phyloP scores from a whole-genome alignment of 306 rosid genomes.

The Cicer chorassanicum region DNA sequence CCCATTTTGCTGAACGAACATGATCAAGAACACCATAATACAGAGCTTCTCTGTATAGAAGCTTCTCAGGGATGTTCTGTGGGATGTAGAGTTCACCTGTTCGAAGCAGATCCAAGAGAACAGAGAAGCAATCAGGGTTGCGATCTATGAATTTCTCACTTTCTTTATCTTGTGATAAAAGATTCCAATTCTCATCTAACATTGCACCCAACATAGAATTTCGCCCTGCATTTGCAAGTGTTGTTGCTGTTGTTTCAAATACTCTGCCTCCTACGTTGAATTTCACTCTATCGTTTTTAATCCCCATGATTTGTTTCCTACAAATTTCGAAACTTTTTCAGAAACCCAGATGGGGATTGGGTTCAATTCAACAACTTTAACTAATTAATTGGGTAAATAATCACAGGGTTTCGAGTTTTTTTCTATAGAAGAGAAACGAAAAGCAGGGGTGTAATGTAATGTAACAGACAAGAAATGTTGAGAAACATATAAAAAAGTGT shows the following conservation, averaged over 20 bases:
- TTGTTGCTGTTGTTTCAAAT: conserved; percentile 85
- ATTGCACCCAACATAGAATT: conserved; percentile 86
- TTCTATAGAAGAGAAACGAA: not conserved
- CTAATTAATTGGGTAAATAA: not conserved
- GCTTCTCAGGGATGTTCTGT: conserved; percentile 66
- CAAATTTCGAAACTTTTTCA: conserved; percentile 35
- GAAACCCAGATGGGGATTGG: conserved; percentile 49
- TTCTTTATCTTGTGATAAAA: conserved; percentile 32
- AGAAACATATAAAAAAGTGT: not conserved
- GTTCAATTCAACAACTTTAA: conserved; percentile 17
- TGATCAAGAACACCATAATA: conserved; percentile 78
- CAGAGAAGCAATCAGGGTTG: conserved; percentile 81
- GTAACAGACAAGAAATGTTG: conserved; percentile 6
- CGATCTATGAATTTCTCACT: conserved; percentile 83
- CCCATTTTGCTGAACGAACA: conserved; percentile 83
- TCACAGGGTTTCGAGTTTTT: conserved; percentile 1
- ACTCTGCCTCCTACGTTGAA: conserved; percentile 94
- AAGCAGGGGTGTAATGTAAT: conserved; percentile 21
- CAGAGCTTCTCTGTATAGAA: conserved; percentile 79
- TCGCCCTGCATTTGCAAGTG: conserved; percentile 91
- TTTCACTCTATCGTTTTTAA: conserved; percentile 69
- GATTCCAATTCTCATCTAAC: conserved; percentile 81
- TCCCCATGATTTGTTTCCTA: conserved; percentile 57
- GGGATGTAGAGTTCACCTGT: conserved; percentile 69
- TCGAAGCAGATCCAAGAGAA: conserved; percentile 88